phyloP scores from a whole-genome alignment of 2,329 filamentous ascomycete genomes.

The Trichocomaceae sp. region DNA sequence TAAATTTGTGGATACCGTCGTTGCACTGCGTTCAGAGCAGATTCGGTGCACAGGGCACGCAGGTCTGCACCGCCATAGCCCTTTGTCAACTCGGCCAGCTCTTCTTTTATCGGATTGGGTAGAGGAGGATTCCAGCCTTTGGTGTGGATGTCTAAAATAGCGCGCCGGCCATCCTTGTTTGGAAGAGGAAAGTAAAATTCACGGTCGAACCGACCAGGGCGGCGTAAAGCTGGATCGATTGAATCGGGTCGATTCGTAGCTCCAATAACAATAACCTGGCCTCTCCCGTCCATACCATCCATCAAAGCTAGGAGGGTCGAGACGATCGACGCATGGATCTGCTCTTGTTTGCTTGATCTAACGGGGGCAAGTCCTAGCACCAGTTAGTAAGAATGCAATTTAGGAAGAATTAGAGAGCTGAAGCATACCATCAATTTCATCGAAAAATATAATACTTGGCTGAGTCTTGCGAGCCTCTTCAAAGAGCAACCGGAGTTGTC shows the following conservation, averaged over 20 bases:
- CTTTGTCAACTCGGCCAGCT: conserved; percentile 78
- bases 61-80: conserved; percentile 96
- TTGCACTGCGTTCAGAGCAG: conserved; percentile 90
- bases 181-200: conserved; percentile 98
- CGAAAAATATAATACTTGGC: conserved; percentile 98
- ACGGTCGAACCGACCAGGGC: conserved; percentile 89
- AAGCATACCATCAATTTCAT: conserved; percentile 83
- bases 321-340: conserved; percentile 96
- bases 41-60: conserved; percentile 89
- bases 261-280: conserved; percentile 96
- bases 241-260: conserved; percentile 97
- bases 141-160: conserved; percentile 93
- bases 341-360: conserved; percentile 94
- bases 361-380: conserved; percentile 69
- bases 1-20: conserved; percentile 96
- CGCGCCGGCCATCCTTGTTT: conserved; percentile 67
- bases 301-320: conserved; percentile 89
- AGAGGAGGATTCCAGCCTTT: conserved; percentile 80
- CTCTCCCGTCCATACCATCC: conserved; percentile 97
- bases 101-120: conserved; percentile 68
- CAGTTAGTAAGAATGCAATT: conserved; percentile 1
- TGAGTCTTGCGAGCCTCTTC: conserved; percentile 94
- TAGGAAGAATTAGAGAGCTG: too few species aligned
- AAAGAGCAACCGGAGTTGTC: conserved; percentile 86
- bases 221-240: conserved; percentile 88